Base-by-base conservation (phyloP, 2,329 filamentous ascomycete species). In the Stemphylium vesicarium region DNA sequence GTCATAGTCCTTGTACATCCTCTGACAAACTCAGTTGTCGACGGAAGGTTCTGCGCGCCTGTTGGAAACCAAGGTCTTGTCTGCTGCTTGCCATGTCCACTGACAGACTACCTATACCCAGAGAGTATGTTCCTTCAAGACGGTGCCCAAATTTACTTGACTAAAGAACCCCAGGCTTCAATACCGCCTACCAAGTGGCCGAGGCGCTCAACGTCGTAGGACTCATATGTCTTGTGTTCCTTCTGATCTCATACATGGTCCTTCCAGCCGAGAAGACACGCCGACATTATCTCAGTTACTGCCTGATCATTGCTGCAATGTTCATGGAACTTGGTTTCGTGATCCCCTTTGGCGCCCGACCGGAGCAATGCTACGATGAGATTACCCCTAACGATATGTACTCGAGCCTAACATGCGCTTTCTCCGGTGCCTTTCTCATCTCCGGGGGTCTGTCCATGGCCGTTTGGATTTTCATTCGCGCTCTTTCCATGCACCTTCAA, bases 321-420 rank as follows among this genome's bases (percentile, higher is more conserved):
- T 81, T 94, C 53, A 90, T 98, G 84, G 90, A 90, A 88, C 82
- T 98, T 63, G 92, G 92, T 26, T 96, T 98, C 73, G 90, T 97
- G 39, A 86, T 99, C 36, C 94, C 95, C 0, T 83, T 97, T 18
- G 92, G 86, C 11, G 86, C 87, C 22, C 84, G 87, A 56, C 92
- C 93, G 1, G 79, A 91, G 0, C 87, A 96, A 79, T 99, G 95
- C 75, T 90, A 87, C 72, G 90, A 99, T 72, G 81, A 84, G 40
- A 98, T 99, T 69, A 99, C 95, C 0, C 95, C 95, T 0, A 88
- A 98, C 70, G 91, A 93, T 72, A 97, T 98, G 93, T 84, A 87
- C 62, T 90, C 88, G 1, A 91, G 85, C 69, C 79, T 87, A 22
- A 86, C 91, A 4, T 99, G 95, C 73, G 95, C 92, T 4, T 89